Evolutionary conservation across 129 eudicot genomes (phyloP), one percentile per base, ranked within the genome.

Genomic region (Apium graveolens): DNA sequence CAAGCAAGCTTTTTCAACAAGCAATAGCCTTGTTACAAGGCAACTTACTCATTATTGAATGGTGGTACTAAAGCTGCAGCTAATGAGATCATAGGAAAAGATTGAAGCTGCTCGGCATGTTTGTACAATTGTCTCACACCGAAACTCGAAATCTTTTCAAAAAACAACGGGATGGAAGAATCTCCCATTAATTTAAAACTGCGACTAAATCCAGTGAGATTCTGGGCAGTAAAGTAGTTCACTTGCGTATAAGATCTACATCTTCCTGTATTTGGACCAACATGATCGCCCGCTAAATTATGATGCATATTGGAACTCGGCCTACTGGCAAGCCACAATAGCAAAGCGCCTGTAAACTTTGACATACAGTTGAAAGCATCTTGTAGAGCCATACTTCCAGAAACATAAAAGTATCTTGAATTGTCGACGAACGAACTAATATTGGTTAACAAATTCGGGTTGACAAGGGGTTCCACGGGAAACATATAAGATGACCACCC

Each of bases 61-160:
- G 97, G 98, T 11, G 91, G 95, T 39, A 87, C 87, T 77, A 89
- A 55, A 65, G 85, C 91, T 74, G 92, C 91, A 65, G 95, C 92
- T 78, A 93, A 83, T 10, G 87, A 82, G 53, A 93, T 82, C 84
- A 85, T 72, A n/a, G 94, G 89, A 81, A 90, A 53, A 32, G 87
- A 80, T 53, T 83, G 87, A 80, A 91, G 80, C 81, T 83, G 84
- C 77, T 85, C 83, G 29, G 85, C 91, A 79, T 84, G 89, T 74
- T 78, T 87, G 76, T 80, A 41, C 44, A 91, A 34, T 70, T 86
- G 90, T 62, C 77, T 85, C 21, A 82, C 18, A 20, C 91, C 73
- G 76, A 87, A 85, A 65, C 84, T 86, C 24, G 94, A 90, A 75
- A 87, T 74, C 82, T 87, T 93, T 41, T 82, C 80, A 44, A 90